A percentile compares a stretch with the other conserved stretches of the same genome.
phyloP scores from a whole-genome alignment of 345 rosid genomes.

The Turritis glabra region DNA sequence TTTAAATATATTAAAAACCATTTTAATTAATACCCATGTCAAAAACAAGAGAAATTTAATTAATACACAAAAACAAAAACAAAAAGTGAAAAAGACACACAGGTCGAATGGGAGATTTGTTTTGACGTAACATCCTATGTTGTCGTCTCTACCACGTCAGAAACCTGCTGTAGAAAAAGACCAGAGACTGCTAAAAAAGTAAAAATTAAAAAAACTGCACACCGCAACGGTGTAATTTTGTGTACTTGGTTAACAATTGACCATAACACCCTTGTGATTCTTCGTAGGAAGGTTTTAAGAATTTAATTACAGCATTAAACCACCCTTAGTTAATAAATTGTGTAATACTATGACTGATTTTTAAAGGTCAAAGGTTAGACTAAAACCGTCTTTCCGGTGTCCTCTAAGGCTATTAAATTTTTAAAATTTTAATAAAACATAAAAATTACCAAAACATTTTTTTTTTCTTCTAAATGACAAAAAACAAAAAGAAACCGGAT shows the following conservation, averaged over 20 bases:
- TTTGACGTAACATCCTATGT: conserved; percentile 29
- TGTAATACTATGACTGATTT: no score
- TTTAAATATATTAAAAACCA: conserved; percentile 16
- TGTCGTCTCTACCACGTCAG: conserved; percentile 36
- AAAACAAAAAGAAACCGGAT: background rate
- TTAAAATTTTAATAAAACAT: background rate
- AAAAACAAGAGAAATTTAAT: background rate
- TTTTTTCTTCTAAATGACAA: background rate
- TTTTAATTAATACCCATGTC: background rate
- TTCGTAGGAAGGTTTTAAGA: background rate
- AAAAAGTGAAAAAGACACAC: conserved; percentile 5
- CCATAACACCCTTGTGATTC: conserved; percentile 4
- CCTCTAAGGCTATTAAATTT: background rate
- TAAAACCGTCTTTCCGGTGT: conserved; percentile 10
- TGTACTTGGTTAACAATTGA: background rate
- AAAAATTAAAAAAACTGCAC: conserved; percentile 1
- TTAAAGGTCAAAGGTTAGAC: conserved; percentile 26
- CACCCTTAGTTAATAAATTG: no score
- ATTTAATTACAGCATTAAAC: conserved; percentile 17
- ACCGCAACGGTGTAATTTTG: conserved; percentile 35
- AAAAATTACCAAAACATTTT: background rate
- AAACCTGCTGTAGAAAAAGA: conserved; percentile 28
- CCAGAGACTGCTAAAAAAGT: conserved; percentile 11
- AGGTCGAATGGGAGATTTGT: conserved; percentile 8
- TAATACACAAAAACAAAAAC: background rate